Base-by-base conservation (phyloP, 768 basidiomycete genomes). In the Holtermannia corniformis region DNA sequence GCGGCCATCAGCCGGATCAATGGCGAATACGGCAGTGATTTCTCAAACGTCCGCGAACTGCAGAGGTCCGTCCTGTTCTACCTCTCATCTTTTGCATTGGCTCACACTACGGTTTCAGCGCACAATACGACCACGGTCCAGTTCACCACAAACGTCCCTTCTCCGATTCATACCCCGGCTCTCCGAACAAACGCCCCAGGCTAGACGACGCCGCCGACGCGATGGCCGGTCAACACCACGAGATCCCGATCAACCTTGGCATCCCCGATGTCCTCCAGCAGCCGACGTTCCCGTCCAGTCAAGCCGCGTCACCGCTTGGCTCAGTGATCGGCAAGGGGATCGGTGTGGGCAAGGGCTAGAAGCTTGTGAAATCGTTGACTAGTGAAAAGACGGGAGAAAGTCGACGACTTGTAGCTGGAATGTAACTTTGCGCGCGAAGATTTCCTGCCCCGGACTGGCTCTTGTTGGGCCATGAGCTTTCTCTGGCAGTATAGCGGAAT, bases 381-480 rank as follows among this genome's bases (percentile, higher is more conserved):
- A 53, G 53, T 24, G 57, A 54, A 24, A 62, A 58, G 49, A 50
- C 27, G 46, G 56, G 47, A 46, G 53, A 27, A 49, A 51, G 22
- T 25, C 44, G 1, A 28, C 25, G 1, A 24, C 23, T 12, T 20
- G 20, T n/a, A n/a, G n/a, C n/a, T n/a, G n/a, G n/a, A n/a, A n/a
- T n/a, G n/a, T n/a, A n/a, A n/a, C n/a, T n/a, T n/a, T n/a, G n/a
- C n/a, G n/a, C n/a, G n/a, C n/a, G n/a, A n/a, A n/a, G n/a, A n/a
- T n/a, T n/a, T n/a, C n/a, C n/a, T n/a, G n/a, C n/a, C n/a, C n/a
- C n/a, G n/a, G n/a, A n/a, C n/a, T n/a, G n/a, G n/a, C n/a, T n/a
- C n/a, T n/a, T n/a, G n/a, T n/a, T n/a, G n/a, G n/a, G n/a, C n/a
- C n/a, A n/a, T n/a, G n/a, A n/a, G n/a, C n/a, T n/a, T n/a, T n/a